These are phyloP conservation scores for Fusarium poae DNA, from an alignment of 2,329 filamentous ascomycete genomes.

Conservation along the genomic window DNA sequence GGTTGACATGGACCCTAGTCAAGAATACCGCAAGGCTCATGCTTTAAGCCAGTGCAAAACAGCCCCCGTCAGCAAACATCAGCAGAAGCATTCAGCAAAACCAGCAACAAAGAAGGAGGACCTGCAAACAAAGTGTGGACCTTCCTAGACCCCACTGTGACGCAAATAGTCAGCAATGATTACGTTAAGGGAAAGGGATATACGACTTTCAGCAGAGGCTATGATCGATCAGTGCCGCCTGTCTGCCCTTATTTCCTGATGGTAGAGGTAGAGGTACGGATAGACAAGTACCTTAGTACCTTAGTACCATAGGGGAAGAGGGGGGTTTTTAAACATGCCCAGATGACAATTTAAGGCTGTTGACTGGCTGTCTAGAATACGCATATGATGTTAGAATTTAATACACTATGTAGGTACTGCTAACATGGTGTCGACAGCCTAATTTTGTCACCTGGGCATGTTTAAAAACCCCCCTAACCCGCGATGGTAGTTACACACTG, in stretches of 20 bases:
- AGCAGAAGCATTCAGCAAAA: background rate
- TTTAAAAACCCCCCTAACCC: no score
- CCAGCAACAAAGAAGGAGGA: background rate
- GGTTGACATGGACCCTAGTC: background rate
- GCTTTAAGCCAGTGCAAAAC: conserved; percentile 1
- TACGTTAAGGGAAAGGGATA: conserved; percentile 30
- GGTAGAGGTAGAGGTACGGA: background rate
- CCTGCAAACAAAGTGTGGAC: conserved; percentile 25
- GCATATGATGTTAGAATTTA: no score
- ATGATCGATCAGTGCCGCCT: background rate
- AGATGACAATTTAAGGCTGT: no score
- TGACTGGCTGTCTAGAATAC: no score
- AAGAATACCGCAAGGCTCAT: conserved; percentile 17
- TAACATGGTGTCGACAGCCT: no score
- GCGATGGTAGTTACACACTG: no score
- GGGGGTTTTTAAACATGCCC: no score
- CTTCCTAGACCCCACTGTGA: conserved; percentile 33
- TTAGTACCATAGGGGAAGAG: no score
- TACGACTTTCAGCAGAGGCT: background rate
- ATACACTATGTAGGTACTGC: no score
- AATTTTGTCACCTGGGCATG: no score
- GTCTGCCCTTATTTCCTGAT: background rate
- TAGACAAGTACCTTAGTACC: no score
- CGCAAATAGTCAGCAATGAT: conserved; percentile 36
- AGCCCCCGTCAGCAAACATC: conserved; percentile 1